Evolutionary conservation across 192 early-diverging fungal species (phyloP), one percentile per base, ranked within the genome.

Genomic region (Backusella tuberculispora): DNA sequence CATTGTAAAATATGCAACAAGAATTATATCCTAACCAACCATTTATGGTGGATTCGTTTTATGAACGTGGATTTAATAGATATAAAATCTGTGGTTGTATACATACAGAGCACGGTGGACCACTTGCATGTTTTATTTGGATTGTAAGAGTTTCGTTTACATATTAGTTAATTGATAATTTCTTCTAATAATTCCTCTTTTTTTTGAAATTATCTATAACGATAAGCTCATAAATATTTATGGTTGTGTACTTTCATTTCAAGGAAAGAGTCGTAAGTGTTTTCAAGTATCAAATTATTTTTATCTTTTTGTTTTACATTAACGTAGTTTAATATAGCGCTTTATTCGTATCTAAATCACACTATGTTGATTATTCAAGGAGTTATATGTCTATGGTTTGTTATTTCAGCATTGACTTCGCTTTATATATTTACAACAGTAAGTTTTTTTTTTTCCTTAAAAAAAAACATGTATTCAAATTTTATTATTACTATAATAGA

Each of bases 321-420:
- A 34, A 34, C 29, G 29, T 34, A 34, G 2, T 34, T 34, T 34
- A 34, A 10, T 60, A 26, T 70, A 83, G 81, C 81, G 12, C 66
- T 83, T 7, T 83, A 73, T 71, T 79, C 81, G 44, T 70, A 74
- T 53, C 26, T 83, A 43, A 56, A 83, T 65, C 21, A 53, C 21
- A 70, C 48, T 44, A 72, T 78, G 8, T 48, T 76, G n/a, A 70
- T 79, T 6, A 66, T 79, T 3, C 67, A 50, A 4, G 81, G 74
- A 19, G 21, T 66, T 15, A 50, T 83, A 13, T 76, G 74, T 26
- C 50, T 83, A 6, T 15, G 76, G 10, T 78, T 83, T 53, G 46
- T 67, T 21, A 15, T 83, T 5, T 47, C 48, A 5, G 53, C 77
- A 34, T 41, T 79, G 2, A 75, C 68, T 15, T 47, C 40, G 17